Conservation (phyloP, 106 monocot genomes). For the Platanthera guangdongensis region DNA sequence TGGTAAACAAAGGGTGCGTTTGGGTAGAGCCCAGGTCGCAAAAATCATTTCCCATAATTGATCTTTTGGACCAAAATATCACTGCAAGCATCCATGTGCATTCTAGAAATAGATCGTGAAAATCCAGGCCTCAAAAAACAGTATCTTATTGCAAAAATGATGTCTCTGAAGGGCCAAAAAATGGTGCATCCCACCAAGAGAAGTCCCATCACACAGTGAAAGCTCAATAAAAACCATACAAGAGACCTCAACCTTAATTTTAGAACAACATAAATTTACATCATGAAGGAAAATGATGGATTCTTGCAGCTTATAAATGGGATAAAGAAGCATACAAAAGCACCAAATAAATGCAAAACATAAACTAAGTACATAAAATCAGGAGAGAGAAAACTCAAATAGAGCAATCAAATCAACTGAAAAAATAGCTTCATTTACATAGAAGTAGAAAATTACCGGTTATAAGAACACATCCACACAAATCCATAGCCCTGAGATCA, state of each 20-base stretch:
- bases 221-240: too few relatives aligned
- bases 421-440: neutral
- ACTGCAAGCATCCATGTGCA: too few relatives aligned
- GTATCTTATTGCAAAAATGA: too few relatives aligned
- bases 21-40: too few relatives aligned
- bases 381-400: neutral
- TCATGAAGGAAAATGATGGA: neutral
- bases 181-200: too few relatives aligned
- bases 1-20: too few relatives aligned
- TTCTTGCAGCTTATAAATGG: neutral
- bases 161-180: too few relatives aligned
- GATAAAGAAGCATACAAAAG: neutral
- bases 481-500: conserved; percentile 65
- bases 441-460: conserved; percentile 50
- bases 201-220: too few relatives aligned
- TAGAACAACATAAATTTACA: neutral
- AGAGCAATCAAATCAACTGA: neutral
- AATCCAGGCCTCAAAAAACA: too few relatives aligned
- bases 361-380: neutral
- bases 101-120: too few relatives aligned
- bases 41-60: too few relatives aligned
- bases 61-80: too few relatives aligned
- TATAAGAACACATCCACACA: conserved; percentile 93
- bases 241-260: neutral
- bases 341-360: neutral